phyloP scores from a whole-genome alignment of 2,329 filamentous ascomycete genomes.

The Trichoderma oligosporum region DNA sequence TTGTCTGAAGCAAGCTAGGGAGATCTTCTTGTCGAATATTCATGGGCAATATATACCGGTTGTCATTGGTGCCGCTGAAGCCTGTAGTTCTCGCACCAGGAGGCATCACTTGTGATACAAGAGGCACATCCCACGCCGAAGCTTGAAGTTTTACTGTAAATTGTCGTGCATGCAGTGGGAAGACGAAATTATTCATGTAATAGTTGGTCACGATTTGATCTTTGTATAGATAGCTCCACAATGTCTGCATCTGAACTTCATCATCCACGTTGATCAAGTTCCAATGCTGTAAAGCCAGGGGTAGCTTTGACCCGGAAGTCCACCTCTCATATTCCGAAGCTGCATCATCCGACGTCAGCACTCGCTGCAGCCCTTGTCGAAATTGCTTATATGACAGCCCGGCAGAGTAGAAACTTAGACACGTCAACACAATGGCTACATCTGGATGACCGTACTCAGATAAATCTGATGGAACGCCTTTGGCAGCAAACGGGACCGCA shows the following conservation, averaged over 20 bases:
- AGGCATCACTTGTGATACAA: constrained; percentile 30
- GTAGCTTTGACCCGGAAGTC: constrained; percentile 41
- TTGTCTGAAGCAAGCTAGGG: constrained; percentile 52
- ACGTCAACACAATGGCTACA: constrained; percentile 61
- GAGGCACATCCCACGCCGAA: constrained; percentile 64
- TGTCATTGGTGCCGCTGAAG: constrained; percentile 71
- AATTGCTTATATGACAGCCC: constrained; percentile 51
- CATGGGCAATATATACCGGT: constrained; percentile 55
- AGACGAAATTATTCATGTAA: constrained; percentile 61
- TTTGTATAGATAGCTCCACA: constrained; percentile 50
- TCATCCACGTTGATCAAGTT: constrained; percentile 59
- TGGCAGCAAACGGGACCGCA: constrained; percentile 46
- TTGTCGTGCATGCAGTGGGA: constrained; percentile 61
- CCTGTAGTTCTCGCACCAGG: constrained; percentile 52
- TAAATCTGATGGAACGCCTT: constrained; percentile 55
- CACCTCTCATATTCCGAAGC: constrained; percentile 53
- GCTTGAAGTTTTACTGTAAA: constrained; percentile 61
- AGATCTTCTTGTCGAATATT: constrained; percentile 59
- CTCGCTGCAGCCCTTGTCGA: constrained; percentile 43
- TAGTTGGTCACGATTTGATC: constrained; percentile 53
- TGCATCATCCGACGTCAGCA: constrained; percentile 53
- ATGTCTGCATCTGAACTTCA: constrained; percentile 42
- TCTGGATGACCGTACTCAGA: constrained; percentile 68
- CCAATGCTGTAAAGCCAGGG: constrained; percentile 47
- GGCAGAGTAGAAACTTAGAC: constrained; percentile 63